Conservation (phyloP, 768 basidiomycete species). For the Tricholoma matsutake region DNA sequence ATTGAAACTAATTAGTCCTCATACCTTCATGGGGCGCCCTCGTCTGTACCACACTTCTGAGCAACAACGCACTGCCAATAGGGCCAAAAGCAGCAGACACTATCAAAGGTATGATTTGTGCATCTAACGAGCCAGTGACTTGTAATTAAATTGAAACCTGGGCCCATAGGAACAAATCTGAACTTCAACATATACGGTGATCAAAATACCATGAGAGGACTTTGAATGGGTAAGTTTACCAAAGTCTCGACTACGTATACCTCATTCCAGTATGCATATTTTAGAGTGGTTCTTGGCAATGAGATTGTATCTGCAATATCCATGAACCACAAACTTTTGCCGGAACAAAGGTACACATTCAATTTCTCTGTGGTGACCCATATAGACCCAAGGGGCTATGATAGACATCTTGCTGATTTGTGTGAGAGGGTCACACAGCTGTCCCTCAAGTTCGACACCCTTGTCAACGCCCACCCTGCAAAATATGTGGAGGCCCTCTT, state of each 20-base stretch:
- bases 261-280: background rate
- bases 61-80: slow-evolving; percentile 15
- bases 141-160: background rate
- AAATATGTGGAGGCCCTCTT: background rate
- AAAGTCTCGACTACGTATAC: too few relatives aligned
- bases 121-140: background rate
- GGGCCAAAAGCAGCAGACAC: slow-evolving; percentile 14
- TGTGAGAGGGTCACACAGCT: background rate
- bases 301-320: background rate
- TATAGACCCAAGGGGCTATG: background rate
- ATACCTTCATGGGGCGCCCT: slow-evolving; percentile 14
- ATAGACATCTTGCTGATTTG: background rate
- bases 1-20: background rate
- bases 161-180: background rate
- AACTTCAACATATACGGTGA: background rate
- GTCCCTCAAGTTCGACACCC: background rate
- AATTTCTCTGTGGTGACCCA: background rate
- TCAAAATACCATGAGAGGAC: background rate
- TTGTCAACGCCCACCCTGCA: background rate
- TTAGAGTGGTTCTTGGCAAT: background rate
- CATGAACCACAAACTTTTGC: background rate
- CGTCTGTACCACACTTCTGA: slow-evolving; percentile 14
- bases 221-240: background rate
- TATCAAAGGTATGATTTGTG: slow-evolving; percentile 16
- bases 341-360: background rate